Evolutionary conservation across 768 basidiomycete species (phyloP), one percentile per base, ranked within the genome.

Genomic region (Gelatoporia subvermispora): DNA sequence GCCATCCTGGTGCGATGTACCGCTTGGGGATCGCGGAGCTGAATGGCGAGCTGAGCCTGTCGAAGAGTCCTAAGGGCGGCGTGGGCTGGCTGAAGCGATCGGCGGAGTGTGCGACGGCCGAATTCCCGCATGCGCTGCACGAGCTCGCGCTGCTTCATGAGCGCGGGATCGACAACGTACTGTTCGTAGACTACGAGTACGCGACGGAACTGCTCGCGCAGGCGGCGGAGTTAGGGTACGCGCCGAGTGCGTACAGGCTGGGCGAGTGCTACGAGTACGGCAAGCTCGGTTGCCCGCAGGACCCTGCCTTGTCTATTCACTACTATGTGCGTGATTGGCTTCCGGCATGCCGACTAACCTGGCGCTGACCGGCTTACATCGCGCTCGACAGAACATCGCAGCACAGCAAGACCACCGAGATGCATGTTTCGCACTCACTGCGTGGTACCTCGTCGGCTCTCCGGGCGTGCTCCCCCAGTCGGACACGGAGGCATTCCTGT

Each of bases 211-310:
- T 98, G 10, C 72, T 98, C 36, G 96, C 96, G 2, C 92, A 96
- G 63, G 95, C 94, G 21, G 84, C 91, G 0, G 96, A 98, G 67
- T 77, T 99, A 21, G 93, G 93, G 4, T 97, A 97, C 68, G 93
- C 95, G 8, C 92, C 95, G 16, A 93, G 90, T 55, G 96, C 96
- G 25, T 91, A 93, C 70, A 84, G 92, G 51, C 71, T 98, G 48
- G 96, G 96, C 21, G 95, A 98, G 69, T 97, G 94, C 66, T 99
- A 99, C 66, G 96, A 99, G 72, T 99, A 98, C 66, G 96, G 96
- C 31, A 94, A 91, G 74, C 87, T 97, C 82, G 94, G 93, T 8
- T 98, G 96, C 61, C 96, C 96, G 16, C 90, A 93, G 64, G 96
- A 99, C 64, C 82, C 94, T 1, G 96, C 96, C 23, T 73, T 99